Conservation (phyloP, 129 eudicot species). For the Scalesia atractyloides region DNA sequence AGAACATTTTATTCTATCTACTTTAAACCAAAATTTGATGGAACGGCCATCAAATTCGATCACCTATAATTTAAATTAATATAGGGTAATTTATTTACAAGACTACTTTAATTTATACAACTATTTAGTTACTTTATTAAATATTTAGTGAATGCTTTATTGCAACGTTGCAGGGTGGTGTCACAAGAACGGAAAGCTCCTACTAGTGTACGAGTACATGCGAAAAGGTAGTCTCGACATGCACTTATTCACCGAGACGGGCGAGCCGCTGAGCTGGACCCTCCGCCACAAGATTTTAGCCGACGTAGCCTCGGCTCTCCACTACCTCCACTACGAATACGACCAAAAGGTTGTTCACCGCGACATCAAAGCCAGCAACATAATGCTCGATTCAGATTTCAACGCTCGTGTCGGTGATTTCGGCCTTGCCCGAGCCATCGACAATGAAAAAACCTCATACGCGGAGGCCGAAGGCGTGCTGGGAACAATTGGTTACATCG, state of each 20-base stretch:
- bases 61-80: too few species aligned
- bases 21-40: too few species aligned
- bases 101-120: too few species aligned
- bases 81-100: too few species aligned
- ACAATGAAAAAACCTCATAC: slow-evolving; percentile 74
- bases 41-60: too few species aligned
- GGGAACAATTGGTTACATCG: slow-evolving; percentile 80
- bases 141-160: too few species aligned
- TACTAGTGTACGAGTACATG: slow-evolving; percentile 84
- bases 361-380: slow-evolving; percentile 81
- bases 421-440: slow-evolving; percentile 80
- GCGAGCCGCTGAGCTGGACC: slow-evolving; percentile 59
- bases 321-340: slow-evolving; percentile 79
- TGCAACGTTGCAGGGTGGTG: slow-evolving; percentile 72
- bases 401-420: slow-evolving; percentile 86
- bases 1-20: too few species aligned
- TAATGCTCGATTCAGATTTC: slow-evolving; percentile 79
- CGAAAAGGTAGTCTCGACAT: slow-evolving; percentile 82
- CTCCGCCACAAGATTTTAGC: slow-evolving; percentile 55
- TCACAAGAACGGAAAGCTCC: slow-evolving; percentile 69
- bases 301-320: slow-evolving; percentile 82
- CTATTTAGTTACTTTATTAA: too few species aligned
- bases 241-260: slow-evolving; percentile 54
- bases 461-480: slow-evolving; percentile 83
- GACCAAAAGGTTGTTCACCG: slow-evolving; percentile 76